Evolutionary conservation across 2,329 filamentous ascomycete species (phyloP), one percentile per base, ranked within the genome.

Genomic region (Alternaria sp.): DNA sequence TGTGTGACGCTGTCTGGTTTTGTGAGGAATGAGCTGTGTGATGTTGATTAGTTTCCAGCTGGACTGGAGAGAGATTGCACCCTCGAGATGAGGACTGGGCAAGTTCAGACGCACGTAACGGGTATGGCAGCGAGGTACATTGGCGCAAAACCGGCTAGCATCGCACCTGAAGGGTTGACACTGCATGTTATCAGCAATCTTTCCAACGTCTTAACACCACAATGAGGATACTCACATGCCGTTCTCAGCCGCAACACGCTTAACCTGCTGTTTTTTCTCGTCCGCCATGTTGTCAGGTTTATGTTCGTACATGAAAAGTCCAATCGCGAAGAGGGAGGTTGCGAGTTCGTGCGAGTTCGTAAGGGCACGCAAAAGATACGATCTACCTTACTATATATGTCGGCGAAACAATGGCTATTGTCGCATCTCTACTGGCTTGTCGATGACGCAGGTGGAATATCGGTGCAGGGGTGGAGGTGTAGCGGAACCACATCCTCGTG

Each of bases 101-200:
- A 11, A 23, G n/a, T 34, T 17, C n/a, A 28, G 11, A 60, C 62
- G 46, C 41, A 65, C 62, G 67, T 69, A 14, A 65, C 34, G 4
- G 65, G 67, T 9, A 69, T 58, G 26, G 68, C 33, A 4, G 67
- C 67, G 14, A 69, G 62, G 24, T 69, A 69, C 54, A 68, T 45
- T 5, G 67, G 65, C 10, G 65, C 60, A 36, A 56, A 66, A n/a
- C 51, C 65, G 48, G 62, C 31, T 7, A 67, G 2, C 31, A 60
- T 50, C 17, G 51, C 57, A 17, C 67, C 67, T 4, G 61, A 60
- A 13, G 65, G 65, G 45, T 69, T 69, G 13, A 60, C 23, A 26
- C 67, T 69, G 26, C 2, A 11, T 17, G 3, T 64, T 21, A 57
- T 26, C 8, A 7, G 26, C 17, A 24, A 34, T 24, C 8, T n/a